Base-by-base conservation (phyloP, 2,329 filamentous ascomycete species). In the Calonectria honghensis region DNA sequence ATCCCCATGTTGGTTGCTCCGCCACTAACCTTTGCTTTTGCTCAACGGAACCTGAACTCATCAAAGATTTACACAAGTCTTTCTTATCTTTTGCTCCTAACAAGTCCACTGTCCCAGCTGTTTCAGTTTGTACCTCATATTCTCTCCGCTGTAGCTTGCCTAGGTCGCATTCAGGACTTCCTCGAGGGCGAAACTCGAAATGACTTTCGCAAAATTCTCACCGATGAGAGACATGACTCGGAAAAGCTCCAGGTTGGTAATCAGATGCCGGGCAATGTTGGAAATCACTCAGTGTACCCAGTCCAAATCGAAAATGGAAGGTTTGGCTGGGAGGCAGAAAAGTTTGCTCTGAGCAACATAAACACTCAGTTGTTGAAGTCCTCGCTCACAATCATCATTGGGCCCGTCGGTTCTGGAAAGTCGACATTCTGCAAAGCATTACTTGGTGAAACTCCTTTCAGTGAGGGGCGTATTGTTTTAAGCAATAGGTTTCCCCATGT, bases 381-480 rank as follows among this genome's bases (percentile, higher is more conserved):
- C 0, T 73, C 45, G 3, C 65, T 76, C 37, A 84, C 80, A 0
- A 77, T 85, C 0, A 71, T 86, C 16, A 74, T 83, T 6, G 85
- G 85, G 0, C 84, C 83, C 0, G 81, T 85, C 5, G 81, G 73
- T 0, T 78, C 71, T 6, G 80, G 81, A 1, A 83, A 88, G 68
- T 84, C 83, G 0, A 84, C 83, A 1, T 61, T 86, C 0, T 80
- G 81, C 61, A 85, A 84, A 39, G 83, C 81, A 0, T 76, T 88
- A 0, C 73, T 81, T 3, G 80, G 79, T 1, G 80, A 81, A 35
- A 63, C 79, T 1, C 74, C 78, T 2, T 73, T 74, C 20, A 70
- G 32, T 6, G 48, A 66, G 0, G 79, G 77, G 0, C 35, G 11
- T 18, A 48, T 73, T 6, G 6, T 35, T 14, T 14, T 66, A 3